Conservation (phyloP, 108 stramenopile species). For the Mediolabrus comicus region DNA sequence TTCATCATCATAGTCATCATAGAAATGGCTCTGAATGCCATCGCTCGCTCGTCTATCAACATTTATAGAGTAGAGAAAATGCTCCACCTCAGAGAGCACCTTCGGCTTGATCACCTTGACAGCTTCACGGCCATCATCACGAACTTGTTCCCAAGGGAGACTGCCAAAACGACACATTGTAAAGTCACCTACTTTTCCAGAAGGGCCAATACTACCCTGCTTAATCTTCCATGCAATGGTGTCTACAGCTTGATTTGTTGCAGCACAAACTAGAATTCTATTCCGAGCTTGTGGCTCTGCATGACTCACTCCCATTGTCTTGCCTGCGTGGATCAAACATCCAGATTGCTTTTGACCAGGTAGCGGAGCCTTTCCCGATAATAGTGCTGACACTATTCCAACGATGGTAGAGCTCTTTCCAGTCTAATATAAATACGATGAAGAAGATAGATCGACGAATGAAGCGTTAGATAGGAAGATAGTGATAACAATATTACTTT, state of each 20-base stretch:
- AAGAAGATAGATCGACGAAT: too few relatives aligned
- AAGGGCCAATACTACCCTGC: conserved; percentile 37
- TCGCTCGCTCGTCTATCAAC: conserved; percentile 36
- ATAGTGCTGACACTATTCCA: conserved; percentile 69
- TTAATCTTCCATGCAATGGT: conserved; percentile 72
- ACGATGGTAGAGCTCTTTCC: conserved; percentile 75
- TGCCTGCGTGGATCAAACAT: conserved; percentile 37
- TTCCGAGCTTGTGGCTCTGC: conserved; percentile 16
- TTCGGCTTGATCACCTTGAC: conserved; percentile 17
- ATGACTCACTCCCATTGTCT: conserved; percentile 28
- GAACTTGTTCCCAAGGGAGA: conserved; percentile 39
- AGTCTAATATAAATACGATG: too few relatives aligned
- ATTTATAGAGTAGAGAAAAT: conserved; percentile 45
- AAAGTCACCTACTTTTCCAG: conserved; percentile 46
- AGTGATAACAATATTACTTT: too few relatives aligned
- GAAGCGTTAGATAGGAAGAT: too few relatives aligned
- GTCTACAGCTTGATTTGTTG: conserved; percentile 79
- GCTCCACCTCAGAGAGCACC: conserved; percentile 35
- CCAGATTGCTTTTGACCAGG: conserved; percentile 31
- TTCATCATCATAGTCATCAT: conserved; percentile 20
- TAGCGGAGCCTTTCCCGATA: conserved; percentile 41
- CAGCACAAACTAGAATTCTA: conserved; percentile 63
- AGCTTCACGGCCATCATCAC: conserved; percentile 1
- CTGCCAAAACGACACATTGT: conserved; percentile 42
- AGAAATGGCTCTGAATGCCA: conserved; percentile 8